A percentile compares a stretch with the other conserved stretches of the same genome.
phyloP scores from a whole-genome alignment of 2,329 filamentous ascomycete species.

The Knufia fluminis region DNA sequence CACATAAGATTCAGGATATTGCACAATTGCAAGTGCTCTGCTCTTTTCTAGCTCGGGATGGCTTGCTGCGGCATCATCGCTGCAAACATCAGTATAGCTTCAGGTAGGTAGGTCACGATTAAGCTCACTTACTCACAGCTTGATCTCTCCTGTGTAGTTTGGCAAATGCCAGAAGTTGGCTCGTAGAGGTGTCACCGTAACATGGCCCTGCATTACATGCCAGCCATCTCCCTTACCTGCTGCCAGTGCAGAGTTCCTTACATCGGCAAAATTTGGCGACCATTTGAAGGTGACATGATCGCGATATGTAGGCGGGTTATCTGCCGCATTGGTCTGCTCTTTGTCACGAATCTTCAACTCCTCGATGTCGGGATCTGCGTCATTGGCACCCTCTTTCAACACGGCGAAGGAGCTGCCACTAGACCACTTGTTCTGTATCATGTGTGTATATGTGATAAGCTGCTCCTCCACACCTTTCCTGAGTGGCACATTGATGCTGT shows the following conservation, averaged over 20 bases:
- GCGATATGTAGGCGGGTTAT: conserved; percentile 35
- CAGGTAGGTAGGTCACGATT: background rate
- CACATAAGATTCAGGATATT: conserved; percentile 83
- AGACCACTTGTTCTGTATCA: conserved; percentile 86
- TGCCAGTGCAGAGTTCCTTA: conserved; percentile 77
- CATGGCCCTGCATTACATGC: conserved; percentile 78
- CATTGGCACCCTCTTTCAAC: conserved; percentile 53
- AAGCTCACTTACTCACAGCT: conserved; percentile 59
- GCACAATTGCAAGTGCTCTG: conserved; percentile 59
- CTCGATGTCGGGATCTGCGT: conserved; percentile 53
- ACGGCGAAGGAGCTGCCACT: conserved; percentile 80
- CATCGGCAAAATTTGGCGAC: conserved; percentile 78
- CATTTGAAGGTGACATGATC: conserved; percentile 89
- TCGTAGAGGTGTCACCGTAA: conserved; percentile 80
- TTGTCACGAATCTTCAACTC: conserved; percentile 66
- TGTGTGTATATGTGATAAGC: conserved; percentile 71
- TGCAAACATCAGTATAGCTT: background rate
- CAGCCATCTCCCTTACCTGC: conserved; percentile 79
- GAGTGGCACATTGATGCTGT: conserved; percentile 82
- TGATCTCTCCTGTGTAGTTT: conserved; percentile 61
- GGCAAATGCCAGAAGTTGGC: conserved; percentile 82
- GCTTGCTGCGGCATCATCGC: conserved; percentile 9
- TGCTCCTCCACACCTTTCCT: conserved; percentile 61
- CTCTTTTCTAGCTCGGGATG: conserved; percentile 17
- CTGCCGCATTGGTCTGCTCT: conserved; percentile 35